Conservation (phyloP, 2,329 filamentous ascomycete genomes). For the Ploettnerulaceae sp. region DNA sequence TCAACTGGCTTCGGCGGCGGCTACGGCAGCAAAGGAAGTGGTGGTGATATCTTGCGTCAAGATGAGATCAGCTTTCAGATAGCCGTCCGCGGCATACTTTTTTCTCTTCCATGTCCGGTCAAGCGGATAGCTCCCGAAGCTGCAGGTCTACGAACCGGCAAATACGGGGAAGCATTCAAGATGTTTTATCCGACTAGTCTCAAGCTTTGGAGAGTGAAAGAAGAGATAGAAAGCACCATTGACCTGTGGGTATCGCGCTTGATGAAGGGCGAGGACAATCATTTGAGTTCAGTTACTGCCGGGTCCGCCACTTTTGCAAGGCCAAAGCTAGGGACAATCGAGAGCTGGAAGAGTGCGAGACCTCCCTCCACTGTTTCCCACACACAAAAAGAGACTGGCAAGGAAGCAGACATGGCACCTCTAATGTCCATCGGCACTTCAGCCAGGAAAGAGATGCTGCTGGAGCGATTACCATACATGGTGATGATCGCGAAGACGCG, state of each 20-base stretch:
- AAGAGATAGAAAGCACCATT: slow-evolving; percentile 73
- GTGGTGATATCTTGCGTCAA: slow-evolving; percentile 74
- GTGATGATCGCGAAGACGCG: slow-evolving; percentile 50
- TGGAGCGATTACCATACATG: slow-evolving; percentile 86
- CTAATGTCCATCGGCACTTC: slow-evolving; percentile 56
- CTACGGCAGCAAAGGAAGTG: slow-evolving; percentile 46
- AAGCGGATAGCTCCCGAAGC: slow-evolving; percentile 53
- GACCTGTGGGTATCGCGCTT: slow-evolving; percentile 63
- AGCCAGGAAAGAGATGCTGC: slow-evolving; percentile 67
- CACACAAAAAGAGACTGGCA: slow-evolving; percentile 19
- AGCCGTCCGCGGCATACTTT: slow-evolving; percentile 79
- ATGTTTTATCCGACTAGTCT: slow-evolving; percentile 91
- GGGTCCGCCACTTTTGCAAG: slow-evolving; percentile 47
- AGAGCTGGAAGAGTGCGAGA: slow-evolving; percentile 33
- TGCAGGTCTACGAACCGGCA: slow-evolving; percentile 27
- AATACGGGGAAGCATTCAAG: slow-evolving; percentile 63
- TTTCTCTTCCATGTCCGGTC: slow-evolving; percentile 80
- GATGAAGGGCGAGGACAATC: slow-evolving; percentile 47
- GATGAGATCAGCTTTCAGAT: slow-evolving; percentile 94
- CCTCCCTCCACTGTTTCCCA: slow-evolving; percentile 1
- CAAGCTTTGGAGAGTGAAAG: slow-evolving; percentile 75
- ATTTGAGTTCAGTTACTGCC: slow-evolving; percentile 39
- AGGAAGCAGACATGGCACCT: slow-evolving; percentile 33
- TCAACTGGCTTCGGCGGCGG: slow-evolving; percentile 49
- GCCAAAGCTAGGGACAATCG: slow-evolving; percentile 34